Base-by-base conservation (phyloP, 2,329 filamentous ascomycete genomes). In the Westerdykella ornata region DNA sequence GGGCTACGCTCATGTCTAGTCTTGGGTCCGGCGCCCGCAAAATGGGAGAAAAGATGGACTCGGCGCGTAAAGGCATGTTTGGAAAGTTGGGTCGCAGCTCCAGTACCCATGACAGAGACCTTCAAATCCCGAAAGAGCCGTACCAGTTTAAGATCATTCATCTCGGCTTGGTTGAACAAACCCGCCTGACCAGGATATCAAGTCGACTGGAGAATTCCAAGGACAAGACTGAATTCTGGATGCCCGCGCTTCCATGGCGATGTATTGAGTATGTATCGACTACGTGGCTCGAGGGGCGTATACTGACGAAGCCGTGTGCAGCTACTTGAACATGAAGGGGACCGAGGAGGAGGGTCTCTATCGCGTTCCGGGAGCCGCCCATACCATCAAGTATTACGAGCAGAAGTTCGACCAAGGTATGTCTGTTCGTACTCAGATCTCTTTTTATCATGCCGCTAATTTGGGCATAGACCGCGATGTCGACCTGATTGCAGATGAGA, bases 141-240 rank as follows among this genome's bases (percentile, higher is more conserved):
- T 95, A 96, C 57, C 76, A 84, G 41, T 75, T 88, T 56, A 87
- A 84, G 53, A 81, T 94, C 33, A 87, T 97, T 62, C 94, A 92
- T 56, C 72, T 85, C 37, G 88, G 88, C 1, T 71, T 97, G 20
- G 76, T 94, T 18, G 84, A 95, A 62, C 90, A 97, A 68, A 89
- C 89, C 5, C 81, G 90, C n/a, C 73, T 82, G 49, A 96, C 90
- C 0, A 79, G 90, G 48, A 96, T 97, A 60, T 94, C 88, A 6
- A 94, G 90, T 67, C 80, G 84, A 20, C 72, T 97, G 33, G 87
- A 94, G 59, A 80, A 85, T 46, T 95, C 89, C 8, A 80, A 83
- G 47, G 90, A 97, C 60, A 96, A 96, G 73, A 97, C 90, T 0
- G 90, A 96, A 60, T 97, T 94, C 60, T 97, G 90, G 90, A 95